Conservation (phyloP, 371 early-diverging fungal species). For the Apophysomyces sp. region DNA sequence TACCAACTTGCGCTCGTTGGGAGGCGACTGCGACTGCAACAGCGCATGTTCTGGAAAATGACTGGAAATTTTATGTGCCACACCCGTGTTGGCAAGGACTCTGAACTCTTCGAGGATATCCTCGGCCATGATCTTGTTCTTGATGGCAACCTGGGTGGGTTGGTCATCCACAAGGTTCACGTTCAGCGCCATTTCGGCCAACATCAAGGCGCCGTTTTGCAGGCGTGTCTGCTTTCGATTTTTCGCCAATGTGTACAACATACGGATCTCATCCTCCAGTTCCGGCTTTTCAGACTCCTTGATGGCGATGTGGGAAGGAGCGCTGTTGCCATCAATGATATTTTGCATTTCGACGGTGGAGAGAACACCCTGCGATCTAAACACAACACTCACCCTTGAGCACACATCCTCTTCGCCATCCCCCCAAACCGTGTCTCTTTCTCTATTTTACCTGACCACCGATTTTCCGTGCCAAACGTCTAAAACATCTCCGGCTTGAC, state of each 20-base stretch:
- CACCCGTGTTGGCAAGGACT: slow-evolving; percentile 90
- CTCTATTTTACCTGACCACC: slow-evolving; percentile 64
- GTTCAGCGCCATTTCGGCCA: slow-evolving; percentile 6
- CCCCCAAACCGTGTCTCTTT: no score
- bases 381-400: slow-evolving; percentile 61
- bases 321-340: slow-evolving; percentile 60
- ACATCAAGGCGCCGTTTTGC: slow-evolving; percentile 17
- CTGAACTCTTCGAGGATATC: slow-evolving; percentile 94
- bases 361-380: slow-evolving; percentile 58
- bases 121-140: slow-evolving; percentile 81
- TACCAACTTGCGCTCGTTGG: slow-evolving; percentile 51
- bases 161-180: slow-evolving; percentile 14
- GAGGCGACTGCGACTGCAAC: slow-evolving; percentile 70
- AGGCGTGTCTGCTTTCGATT: slow-evolving; percentile 28
- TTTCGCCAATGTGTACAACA: slow-evolving; percentile 91
- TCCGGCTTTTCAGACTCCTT: slow-evolving; percentile 53
- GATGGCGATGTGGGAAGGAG: slow-evolving; percentile 15
- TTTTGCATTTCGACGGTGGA: slow-evolving; percentile 84
- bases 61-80: slow-evolving; percentile 82
- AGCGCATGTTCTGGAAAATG: slow-evolving; percentile 86
- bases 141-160: slow-evolving; percentile 59
- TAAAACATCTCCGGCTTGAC: slow-evolving; percentile 55
- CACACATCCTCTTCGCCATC: no score
- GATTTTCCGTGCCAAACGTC: slow-evolving; percentile 71
- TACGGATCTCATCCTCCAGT: slow-evolving; percentile 94